Evolutionary conservation across 495 filamentous ascomycete genomes (phyloP).

Genomic region (Hypoxylon intermedium): DNA sequence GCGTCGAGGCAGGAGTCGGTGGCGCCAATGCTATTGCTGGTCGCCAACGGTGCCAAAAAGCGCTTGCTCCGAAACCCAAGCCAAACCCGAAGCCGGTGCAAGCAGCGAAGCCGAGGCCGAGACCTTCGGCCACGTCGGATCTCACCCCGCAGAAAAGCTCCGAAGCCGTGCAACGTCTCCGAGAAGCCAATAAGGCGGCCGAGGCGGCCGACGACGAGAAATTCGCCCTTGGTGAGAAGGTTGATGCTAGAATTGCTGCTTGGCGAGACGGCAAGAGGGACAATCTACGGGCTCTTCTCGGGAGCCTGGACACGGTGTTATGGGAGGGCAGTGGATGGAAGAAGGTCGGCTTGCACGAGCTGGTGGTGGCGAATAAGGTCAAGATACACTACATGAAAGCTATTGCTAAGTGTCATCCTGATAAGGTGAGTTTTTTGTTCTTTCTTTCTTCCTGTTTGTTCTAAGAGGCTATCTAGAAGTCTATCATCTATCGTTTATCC

Average conservation of each 20-base stretch:
- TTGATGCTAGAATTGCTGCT: conserved; percentile 74
- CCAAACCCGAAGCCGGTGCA: conserved; percentile 42
- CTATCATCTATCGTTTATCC: conserved; percentile 1
- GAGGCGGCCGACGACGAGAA: conserved; percentile 90
- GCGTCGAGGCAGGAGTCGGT: conserved; percentile 83
- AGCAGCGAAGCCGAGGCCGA: conserved; percentile 46
- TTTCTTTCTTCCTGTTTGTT: neutral
- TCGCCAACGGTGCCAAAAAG: conserved; percentile 89
- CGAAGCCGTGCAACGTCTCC: conserved; percentile 77
- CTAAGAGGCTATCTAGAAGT: conserved; percentile 12
- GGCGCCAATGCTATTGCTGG: conserved; percentile 83
- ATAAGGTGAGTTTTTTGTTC: conserved; percentile 75
- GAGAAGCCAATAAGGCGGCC: conserved; percentile 80
- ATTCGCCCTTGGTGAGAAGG: conserved; percentile 82
- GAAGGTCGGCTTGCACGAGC: conserved; percentile 90
- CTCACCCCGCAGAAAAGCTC: conserved; percentile 48
- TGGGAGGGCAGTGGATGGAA: conserved; percentile 96
- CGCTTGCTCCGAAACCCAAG: conserved; percentile 66
- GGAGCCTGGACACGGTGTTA: conserved; percentile 86
- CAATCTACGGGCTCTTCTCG: conserved; percentile 86
- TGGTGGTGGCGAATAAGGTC: conserved; percentile 88
- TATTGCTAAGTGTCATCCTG: conserved; percentile 96
- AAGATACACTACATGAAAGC: conserved; percentile 99
- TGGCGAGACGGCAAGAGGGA: conserved; percentile 92
- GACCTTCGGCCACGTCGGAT: conserved; percentile 58